Base-by-base conservation (phyloP, 176 grass and related monocot species). In the Elymus sibiricus region DNA sequence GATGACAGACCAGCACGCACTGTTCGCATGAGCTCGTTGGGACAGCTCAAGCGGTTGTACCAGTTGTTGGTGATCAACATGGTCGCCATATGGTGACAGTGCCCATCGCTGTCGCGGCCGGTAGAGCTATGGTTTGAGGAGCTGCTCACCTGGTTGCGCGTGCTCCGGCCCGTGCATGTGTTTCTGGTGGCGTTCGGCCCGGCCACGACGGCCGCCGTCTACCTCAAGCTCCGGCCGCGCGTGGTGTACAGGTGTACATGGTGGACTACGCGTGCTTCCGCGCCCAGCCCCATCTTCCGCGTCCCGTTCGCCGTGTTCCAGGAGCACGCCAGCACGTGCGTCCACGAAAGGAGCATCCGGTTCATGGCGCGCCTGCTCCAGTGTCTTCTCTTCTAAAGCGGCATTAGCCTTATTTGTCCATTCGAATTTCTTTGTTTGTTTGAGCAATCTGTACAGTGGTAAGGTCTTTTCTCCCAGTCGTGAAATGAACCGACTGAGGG, bases 201-300 rank as follows among this genome's bases (percentile, higher is more conserved):
- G 12, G 74, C 74, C 0, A 77, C 85, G 1, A 32, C 42, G 0
- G 64, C 62, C 35, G 79, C 29, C 6, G 13, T 89, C 22, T 94
- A 87, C 90, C 79, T 89, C 2, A 89, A 29, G 89, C 87, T 82
- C 79, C 82, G 89, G 4, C 92, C 92, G 17, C 89, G 89, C 46
- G 28, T 89, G 32, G 92, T 90, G 79, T 94, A 89, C 72, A 47
- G 32, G 92, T 90, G 79, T 94, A 89, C 72, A 47, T 94, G 60
- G 87, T 94, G 70, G 92, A 94, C 64, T 92, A 94, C 85, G 90
- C 90, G 34, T 92, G 92, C 84, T 94, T 92, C 86, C 90, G 90
- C 58, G 89, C 64, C 89, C 25, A 74, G 35, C 38, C 83, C 82
- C 2, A 83, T 66, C 78, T 94, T 80, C 82, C 89, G 92, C 53